Conservation (phyloP, 2,329 filamentous ascomycete genomes). For the Monosporascus sp. region DNA sequence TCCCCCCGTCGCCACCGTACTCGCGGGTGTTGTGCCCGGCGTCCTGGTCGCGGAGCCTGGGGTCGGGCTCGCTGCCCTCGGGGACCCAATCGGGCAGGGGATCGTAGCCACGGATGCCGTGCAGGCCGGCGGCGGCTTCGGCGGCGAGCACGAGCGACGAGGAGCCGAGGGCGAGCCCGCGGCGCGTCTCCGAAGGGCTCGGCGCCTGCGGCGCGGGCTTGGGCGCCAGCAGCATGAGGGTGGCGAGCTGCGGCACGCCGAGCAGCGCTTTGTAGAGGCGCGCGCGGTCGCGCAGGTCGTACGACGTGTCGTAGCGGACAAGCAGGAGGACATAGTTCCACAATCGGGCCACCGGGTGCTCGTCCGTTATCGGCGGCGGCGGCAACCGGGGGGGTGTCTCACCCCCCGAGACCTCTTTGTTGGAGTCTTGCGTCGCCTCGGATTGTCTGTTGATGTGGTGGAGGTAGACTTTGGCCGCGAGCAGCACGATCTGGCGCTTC, state of each 20-base stretch:
- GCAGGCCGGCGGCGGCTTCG: conserved; percentile 55
- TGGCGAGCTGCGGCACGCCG: conserved; percentile 78
- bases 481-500: conserved; percentile 84
- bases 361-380: conserved; percentile 33
- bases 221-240: conserved; percentile 82
- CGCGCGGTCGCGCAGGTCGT: conserved; percentile 87
- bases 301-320: conserved; percentile 88
- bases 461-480: conserved; percentile 95
- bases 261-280: conserved; percentile 84
- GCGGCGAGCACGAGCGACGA: conserved; percentile 79
- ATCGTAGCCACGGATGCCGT: conserved; percentile 74
- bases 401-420: conserved; percentile 8
- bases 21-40: conserved; percentile 30
- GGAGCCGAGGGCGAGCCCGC: conserved; percentile 74
- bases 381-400: conserved; percentile 16
- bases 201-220: conserved; percentile 90
- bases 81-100: conserved; percentile 79
- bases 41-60: conserved; percentile 51
- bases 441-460: conserved; percentile 71
- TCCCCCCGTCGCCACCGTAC: conserved; percentile 28
- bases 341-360: conserved; percentile 68
- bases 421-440: conserved; percentile 26
- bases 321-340: conserved; percentile 84
- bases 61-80: conserved; percentile 73
- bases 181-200: conserved; percentile 79